A percentile compares a stretch with the other conserved stretches of the same genome.
Conservation (phyloP, 2,329 filamentous ascomycete species). For the Colletotrichum sublineola region DNA sequence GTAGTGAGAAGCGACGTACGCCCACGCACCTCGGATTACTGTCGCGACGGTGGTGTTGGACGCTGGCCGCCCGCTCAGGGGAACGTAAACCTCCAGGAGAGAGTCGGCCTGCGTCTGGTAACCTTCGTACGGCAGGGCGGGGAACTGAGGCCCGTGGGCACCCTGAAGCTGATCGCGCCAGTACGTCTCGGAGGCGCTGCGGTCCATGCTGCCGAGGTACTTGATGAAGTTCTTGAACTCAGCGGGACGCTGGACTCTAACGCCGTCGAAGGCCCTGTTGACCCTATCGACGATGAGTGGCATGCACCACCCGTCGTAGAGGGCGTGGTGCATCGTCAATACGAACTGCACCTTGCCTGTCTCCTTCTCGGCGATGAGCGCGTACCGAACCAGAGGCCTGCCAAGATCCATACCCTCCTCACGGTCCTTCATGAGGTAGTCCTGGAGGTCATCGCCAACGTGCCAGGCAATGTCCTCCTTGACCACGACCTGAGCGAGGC, state of each 20-base stretch:
- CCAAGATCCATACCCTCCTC: slow-evolving; percentile 59
- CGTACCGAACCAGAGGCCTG: slow-evolving; percentile 61
- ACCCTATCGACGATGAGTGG: slow-evolving; percentile 63
- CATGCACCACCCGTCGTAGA: slow-evolving; percentile 71
- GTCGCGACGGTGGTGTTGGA: slow-evolving; percentile 66
- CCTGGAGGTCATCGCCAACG: slow-evolving; percentile 52
- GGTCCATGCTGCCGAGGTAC: slow-evolving; percentile 58
- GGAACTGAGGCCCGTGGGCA: slow-evolving; percentile 62
- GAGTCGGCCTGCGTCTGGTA: slow-evolving; percentile 67
- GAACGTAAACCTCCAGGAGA: slow-evolving; percentile 66
- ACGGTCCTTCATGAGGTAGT: slow-evolving; percentile 58
- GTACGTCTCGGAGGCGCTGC: slow-evolving; percentile 57
- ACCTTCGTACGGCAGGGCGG: slow-evolving; percentile 59
- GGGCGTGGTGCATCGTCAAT: slow-evolving; percentile 67
- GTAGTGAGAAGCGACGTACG: slow-evolving; percentile 66
- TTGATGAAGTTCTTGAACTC: slow-evolving; percentile 65
- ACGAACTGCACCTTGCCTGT: slow-evolving; percentile 59
- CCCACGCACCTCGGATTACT: slow-evolving; percentile 71
- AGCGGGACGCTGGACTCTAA: slow-evolving; percentile 51
- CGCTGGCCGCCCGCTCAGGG: slow-evolving; percentile 49
- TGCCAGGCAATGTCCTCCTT: slow-evolving; percentile 54
- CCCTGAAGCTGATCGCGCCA: slow-evolving; percentile 62
- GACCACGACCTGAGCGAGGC: slow-evolving; percentile 63
- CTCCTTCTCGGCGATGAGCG: slow-evolving; percentile 53
- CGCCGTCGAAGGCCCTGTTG: slow-evolving; percentile 58